Evolutionary conservation across 768 basidiomycete species (phyloP), one percentile per base, ranked within the genome.

Genomic region (Leucosporidium creatinivorum): DNA sequence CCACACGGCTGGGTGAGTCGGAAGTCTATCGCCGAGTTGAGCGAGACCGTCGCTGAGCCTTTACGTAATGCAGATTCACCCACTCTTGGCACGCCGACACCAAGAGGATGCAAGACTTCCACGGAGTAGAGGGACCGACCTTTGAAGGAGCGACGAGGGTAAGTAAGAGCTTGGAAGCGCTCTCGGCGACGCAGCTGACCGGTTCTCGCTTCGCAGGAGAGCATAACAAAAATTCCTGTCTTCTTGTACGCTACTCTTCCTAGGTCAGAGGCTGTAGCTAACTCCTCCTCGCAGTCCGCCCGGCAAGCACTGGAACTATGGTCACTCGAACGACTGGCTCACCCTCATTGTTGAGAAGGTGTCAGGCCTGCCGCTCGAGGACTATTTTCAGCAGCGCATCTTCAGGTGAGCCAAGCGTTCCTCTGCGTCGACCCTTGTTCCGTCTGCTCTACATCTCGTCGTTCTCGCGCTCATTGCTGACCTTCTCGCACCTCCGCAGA

Each of bases 381-480:
- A 74, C 0, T 78, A 75, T 67, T 69, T 78, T 57, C 69, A 76
- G 61, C 51, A 75, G 51, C 47, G 77, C 61, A 69, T 79, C 64
- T 78, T 78, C 67, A 58, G 60, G 56, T 63, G 23, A 25, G 63
- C 28, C 33, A 10, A 33, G 33, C 10, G 33, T n/a, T n/a, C n/a
- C n/a, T n/a, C n/a, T n/a, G n/a, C n/a, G n/a, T n/a, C n/a, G n/a
- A n/a, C n/a, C n/a, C n/a, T n/a, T n/a, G n/a, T n/a, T n/a, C n/a
- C n/a, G n/a, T n/a, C n/a, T n/a, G n/a, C n/a, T n/a, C n/a, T n/a
- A n/a, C 30, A 26, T 7, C 58, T n/a, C n/a, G 21, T 44, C 39
- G 39, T 3, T 44, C 13, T 10, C 3, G 39, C 7, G 39, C 8
- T 15, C 2, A 9, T 44, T 44, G 39, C 39, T 44, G 39, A 10